Conservation (phyloP, 1,284 basidiomycete species). For the Xerocomus minutiporus region DNA sequence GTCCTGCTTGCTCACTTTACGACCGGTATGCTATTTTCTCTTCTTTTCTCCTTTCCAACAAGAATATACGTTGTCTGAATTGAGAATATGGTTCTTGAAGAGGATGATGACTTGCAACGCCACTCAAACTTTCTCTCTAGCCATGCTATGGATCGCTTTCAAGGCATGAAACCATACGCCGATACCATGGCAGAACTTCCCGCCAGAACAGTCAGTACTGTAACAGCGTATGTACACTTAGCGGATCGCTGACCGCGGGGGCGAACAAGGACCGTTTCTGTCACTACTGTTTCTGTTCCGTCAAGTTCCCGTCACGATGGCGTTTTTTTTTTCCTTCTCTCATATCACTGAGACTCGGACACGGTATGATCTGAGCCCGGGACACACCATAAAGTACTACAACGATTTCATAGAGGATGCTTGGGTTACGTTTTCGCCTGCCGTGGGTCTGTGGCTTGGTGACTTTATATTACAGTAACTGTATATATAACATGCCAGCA, state of each 20-base stretch:
- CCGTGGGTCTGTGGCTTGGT: background rate
- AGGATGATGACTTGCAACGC: background rate
- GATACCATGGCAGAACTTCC: too few relatives aligned
- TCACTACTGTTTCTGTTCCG: too few relatives aligned
- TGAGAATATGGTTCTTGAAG: background rate
- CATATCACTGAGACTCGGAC: too few relatives aligned
- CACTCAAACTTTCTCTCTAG: background rate
- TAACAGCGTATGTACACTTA: too few relatives aligned
- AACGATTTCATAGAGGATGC: background rate
- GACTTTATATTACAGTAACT: background rate
- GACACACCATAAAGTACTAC: background rate
- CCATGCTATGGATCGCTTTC: background rate
- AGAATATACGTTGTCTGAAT: constrained; percentile 18
- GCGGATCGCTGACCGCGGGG: too few relatives aligned
- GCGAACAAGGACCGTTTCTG: too few relatives aligned
- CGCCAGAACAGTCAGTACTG: too few relatives aligned
- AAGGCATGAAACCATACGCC: background rate
- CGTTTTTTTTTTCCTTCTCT: too few relatives aligned
- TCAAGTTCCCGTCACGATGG: too few relatives aligned
- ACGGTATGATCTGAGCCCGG: too few relatives aligned
- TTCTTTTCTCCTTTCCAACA: constrained; percentile 11
- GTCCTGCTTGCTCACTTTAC: constrained; percentile 48
- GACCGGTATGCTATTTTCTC: constrained; percentile 33
- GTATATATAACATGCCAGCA: background rate
- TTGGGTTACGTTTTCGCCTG: background rate